A percentile compares a stretch with the other conserved stretches of the same genome.
These are phyloP conservation scores for Xylaria telfairii DNA, from an alignment of 495 filamentous ascomycete genomes.

Conservation along the genomic window DNA sequence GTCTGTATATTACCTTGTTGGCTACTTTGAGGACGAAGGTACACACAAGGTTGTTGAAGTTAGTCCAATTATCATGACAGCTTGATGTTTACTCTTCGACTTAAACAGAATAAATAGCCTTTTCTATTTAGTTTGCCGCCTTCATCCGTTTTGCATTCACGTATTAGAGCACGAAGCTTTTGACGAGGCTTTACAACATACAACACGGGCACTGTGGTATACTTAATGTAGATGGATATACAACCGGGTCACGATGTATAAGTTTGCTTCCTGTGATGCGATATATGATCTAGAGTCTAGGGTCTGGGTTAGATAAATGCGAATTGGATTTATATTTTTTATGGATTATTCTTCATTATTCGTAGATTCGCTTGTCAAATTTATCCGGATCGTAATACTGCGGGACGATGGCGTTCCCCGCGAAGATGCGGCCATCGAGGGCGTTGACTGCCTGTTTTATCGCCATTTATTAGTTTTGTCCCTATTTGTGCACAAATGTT, in stretches of 20 bases:
- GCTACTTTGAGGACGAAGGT: not conserved
- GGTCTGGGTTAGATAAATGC: not conserved
- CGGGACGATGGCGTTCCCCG: constrained; percentile 80
- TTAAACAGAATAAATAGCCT: no score
- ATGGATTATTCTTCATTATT: constrained; percentile 32
- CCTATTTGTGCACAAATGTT: not conserved
- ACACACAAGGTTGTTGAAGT: no score
- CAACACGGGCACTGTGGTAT: not conserved
- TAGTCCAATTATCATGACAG: not conserved
- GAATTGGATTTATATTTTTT: not conserved
- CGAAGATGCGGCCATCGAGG: constrained; percentile 82
- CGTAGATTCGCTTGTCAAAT: constrained; percentile 77
- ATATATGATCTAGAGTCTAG: not conserved
- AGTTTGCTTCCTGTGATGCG: not conserved
- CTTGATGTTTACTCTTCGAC: not conserved
- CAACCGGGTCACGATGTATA: not conserved
- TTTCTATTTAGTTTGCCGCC: not conserved
- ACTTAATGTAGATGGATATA: no score
- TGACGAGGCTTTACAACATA: not conserved
- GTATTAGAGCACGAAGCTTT: not conserved
- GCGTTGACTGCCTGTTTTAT: constrained; percentile 78
- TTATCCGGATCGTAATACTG: constrained; percentile 80
- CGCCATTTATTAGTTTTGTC: not conserved
- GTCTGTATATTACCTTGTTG: not conserved
- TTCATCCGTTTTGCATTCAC: not conserved